Evolutionary conservation across 192 early-diverging fungal genomes (phyloP).

Genomic region (Obelidium mucronatum): DNA sequence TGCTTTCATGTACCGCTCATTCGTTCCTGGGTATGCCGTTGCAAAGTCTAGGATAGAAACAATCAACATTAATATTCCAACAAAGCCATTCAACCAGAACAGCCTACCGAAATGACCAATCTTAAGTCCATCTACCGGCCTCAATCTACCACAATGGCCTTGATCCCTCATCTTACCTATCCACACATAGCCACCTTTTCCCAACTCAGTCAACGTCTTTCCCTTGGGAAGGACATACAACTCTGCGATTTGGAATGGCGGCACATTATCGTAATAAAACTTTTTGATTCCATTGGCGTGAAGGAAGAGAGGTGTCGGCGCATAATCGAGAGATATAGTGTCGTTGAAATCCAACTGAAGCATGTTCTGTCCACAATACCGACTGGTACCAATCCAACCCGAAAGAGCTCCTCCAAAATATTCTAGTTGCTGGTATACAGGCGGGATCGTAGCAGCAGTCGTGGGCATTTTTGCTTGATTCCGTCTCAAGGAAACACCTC

Average conservation of each 20-base stretch:
- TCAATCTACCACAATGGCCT: slow-evolving; percentile 16
- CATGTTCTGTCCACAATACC: slow-evolving; percentile 32
- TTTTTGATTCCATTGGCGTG: slow-evolving; percentile 30
- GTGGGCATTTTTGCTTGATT: background rate
- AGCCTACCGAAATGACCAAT: slow-evolving; percentile 12
- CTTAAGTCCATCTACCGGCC: background rate
- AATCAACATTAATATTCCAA: background rate
- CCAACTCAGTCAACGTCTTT: background rate
- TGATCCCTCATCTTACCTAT: slow-evolving; percentile 8
- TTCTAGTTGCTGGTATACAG: background rate
- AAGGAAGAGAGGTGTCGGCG: slow-evolving; percentile 10
- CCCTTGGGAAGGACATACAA: slow-evolving; percentile 5
- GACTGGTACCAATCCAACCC: background rate
- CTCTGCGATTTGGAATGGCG: slow-evolving; percentile 21
- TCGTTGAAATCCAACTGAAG: slow-evolving; percentile 20
- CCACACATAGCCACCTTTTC: background rate
- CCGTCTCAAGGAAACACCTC: slow-evolving; percentile 10
- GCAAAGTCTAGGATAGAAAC: slow-evolving; percentile 16
- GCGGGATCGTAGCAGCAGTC: background rate
- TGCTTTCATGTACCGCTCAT: slow-evolving; percentile 19
- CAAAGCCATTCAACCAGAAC: background rate
- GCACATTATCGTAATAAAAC: slow-evolving; percentile 3
- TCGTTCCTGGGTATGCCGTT: slow-evolving; percentile 17
- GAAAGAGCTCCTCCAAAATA: too few species aligned
- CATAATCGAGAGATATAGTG: background rate